phyloP scores from a whole-genome alignment of 345 rosid genomes.

The Salix purpurea region DNA sequence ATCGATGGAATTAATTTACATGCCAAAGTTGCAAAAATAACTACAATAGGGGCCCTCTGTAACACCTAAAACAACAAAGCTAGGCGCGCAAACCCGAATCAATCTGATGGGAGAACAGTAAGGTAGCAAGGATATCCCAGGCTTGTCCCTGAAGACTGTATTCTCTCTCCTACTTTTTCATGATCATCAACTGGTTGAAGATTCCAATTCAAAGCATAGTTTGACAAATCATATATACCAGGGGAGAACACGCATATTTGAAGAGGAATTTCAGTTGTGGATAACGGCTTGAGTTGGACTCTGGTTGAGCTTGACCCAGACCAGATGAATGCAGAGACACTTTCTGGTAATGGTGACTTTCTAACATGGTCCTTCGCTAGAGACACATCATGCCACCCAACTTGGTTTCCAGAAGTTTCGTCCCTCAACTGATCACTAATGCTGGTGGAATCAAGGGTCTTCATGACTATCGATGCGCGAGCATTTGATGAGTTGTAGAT shows the following conservation, averaged over 20 bases:
- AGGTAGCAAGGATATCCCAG: slow-evolving; percentile 68
- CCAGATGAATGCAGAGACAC: slow-evolving; percentile 69
- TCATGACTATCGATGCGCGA: slow-evolving; percentile 41
- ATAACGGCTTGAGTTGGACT: slow-evolving; percentile 50
- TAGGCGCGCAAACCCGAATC: slow-evolving; percentile 4
- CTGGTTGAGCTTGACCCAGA: slow-evolving; percentile 68
- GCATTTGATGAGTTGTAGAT: slow-evolving; percentile 63
- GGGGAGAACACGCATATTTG: slow-evolving; percentile 71
- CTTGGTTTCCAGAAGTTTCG: slow-evolving; percentile 38
- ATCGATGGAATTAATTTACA: slow-evolving; percentile 25
- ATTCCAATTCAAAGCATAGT: slow-evolving; percentile 71
- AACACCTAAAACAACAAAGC: slow-evolving; percentile 2
- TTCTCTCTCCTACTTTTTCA: slow-evolving; percentile 26
- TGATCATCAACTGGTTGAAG: slow-evolving; percentile 18
- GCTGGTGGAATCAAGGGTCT: slow-evolving; percentile 36
- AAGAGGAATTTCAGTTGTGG: slow-evolving; percentile 54
- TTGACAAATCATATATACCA: slow-evolving; percentile 71
- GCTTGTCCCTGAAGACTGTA: slow-evolving; percentile 52
- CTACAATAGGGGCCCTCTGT: background rate
- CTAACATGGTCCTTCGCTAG: slow-evolving; percentile 31
- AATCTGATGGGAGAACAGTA: slow-evolving; percentile 58
- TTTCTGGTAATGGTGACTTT: slow-evolving; percentile 41
- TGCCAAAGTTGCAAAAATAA: slow-evolving; percentile 20
- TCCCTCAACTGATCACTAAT: slow-evolving; percentile 27
- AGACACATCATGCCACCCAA: slow-evolving; percentile 62